These are phyloP conservation scores for Zalaria sp. DNA, from an alignment of 2,329 filamentous ascomycete genomes.

Conservation along the genomic window DNA sequence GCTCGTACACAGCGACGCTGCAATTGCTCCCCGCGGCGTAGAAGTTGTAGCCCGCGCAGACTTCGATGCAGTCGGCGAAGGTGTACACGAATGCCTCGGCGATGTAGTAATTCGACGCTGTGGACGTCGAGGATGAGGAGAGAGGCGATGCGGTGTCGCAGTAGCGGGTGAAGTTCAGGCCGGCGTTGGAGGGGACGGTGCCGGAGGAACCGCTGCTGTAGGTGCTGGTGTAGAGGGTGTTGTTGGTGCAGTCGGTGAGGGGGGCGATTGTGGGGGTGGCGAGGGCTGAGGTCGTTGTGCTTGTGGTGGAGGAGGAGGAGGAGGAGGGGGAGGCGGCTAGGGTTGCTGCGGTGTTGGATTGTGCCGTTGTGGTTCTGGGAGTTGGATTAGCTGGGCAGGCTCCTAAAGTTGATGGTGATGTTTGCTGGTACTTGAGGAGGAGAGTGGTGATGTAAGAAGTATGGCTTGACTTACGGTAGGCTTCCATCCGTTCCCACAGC, in stretches of 20 bases:
- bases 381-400: too few relatives aligned
- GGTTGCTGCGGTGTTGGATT: not conserved
- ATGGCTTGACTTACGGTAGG: not conserved
- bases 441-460: not conserved
- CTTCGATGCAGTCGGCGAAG: constrained; percentile 21
- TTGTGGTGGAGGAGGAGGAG: constrained; percentile 2
- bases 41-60: constrained; percentile 19
- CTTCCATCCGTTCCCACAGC: not conserved
- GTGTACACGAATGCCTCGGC: constrained; percentile 19
- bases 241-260: constrained; percentile 16
- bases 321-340: not conserved
- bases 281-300: constrained; percentile 6
- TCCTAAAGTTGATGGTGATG: too few relatives aligned
- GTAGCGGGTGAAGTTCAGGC: constrained; percentile 17
- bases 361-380: not conserved
- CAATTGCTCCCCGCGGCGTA: constrained; percentile 11
- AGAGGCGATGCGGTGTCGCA: constrained; percentile 18
- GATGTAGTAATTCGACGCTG: constrained; percentile 3
- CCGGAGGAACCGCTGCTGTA: constrained; percentile 9
- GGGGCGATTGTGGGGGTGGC: constrained; percentile 7
- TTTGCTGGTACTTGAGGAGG: too few relatives aligned
- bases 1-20: constrained; percentile 17
- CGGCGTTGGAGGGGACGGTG: constrained; percentile 5
- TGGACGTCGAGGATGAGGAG: constrained; percentile 5
- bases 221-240: constrained; percentile 16